Evolutionary conservation across 306 rosid genomes (phyloP).

Genomic region (Trifolium dubium): DNA sequence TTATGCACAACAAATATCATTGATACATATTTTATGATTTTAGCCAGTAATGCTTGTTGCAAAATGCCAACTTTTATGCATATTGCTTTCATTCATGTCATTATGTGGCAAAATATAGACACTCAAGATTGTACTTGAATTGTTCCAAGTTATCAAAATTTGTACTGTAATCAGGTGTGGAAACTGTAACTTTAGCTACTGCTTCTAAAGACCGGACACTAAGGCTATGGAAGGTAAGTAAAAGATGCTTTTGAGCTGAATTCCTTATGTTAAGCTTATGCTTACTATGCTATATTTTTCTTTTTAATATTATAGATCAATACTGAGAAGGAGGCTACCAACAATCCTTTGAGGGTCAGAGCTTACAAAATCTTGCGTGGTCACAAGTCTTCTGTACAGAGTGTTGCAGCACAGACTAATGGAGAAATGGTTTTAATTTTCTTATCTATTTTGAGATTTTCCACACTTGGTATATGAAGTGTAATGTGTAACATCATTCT

Average conservation of each 20-base stretch:
- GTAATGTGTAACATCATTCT: slow-evolving; percentile 34
- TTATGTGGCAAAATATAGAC: not conserved
- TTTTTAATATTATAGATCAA: slow-evolving; percentile 53
- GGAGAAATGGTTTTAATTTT: slow-evolving; percentile 68
- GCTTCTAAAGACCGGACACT: slow-evolving; percentile 87
- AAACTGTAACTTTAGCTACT: slow-evolving; percentile 63
- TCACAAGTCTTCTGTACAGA: slow-evolving; percentile 74
- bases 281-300: slow-evolving; percentile 37
- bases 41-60: no score
- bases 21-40: not conserved
- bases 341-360: slow-evolving; percentile 55
- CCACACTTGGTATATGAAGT: slow-evolving; percentile 14
- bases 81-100: not conserved
- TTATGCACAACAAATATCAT: not conserved
- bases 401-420: slow-evolving; percentile 70
- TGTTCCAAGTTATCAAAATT: slow-evolving; percentile 16
- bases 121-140: slow-evolving; percentile 9
- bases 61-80: not conserved
- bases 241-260: slow-evolving; percentile 22
- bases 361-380: slow-evolving; percentile 86
- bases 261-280: slow-evolving; percentile 25
- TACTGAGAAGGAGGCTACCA: slow-evolving; percentile 57
- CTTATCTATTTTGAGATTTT: slow-evolving; percentile 1
- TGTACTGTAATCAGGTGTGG: slow-evolving; percentile 54
- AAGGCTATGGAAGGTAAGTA: slow-evolving; percentile 90